Conservation (phyloP, 305 asterid species). For the Fraxinus greggii region DNA sequence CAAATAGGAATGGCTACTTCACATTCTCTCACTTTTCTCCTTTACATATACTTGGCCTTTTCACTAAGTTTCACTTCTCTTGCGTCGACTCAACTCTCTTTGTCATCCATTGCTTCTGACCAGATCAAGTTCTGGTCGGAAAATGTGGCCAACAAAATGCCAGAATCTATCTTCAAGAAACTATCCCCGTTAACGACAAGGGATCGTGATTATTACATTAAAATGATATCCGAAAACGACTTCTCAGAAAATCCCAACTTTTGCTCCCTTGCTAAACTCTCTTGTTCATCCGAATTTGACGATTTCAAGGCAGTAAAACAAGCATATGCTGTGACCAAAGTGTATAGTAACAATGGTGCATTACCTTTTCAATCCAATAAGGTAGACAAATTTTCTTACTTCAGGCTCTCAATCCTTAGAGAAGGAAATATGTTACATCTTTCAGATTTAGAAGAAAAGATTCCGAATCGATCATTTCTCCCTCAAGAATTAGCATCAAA, state of each 20-base stretch:
- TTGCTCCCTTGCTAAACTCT: conserved; percentile 36
- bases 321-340: background rate
- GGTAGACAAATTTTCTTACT: conserved; percentile 29
- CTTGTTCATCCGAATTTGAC: conserved; percentile 12
- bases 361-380: background rate
- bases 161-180: conserved; percentile 28
- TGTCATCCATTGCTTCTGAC: conserved; percentile 22
- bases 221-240: conserved; percentile 7
- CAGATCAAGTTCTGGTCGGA: conserved; percentile 36
- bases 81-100: background rate
- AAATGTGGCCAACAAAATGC: conserved; percentile 35
- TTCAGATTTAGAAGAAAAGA: conserved; percentile 20
- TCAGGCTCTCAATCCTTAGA: conserved; percentile 32
- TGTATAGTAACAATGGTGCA: background rate
- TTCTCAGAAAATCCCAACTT: conserved; percentile 19
- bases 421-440: conserved; percentile 28
- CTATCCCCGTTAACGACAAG: conserved; percentile 28
- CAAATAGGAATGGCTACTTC: background rate
- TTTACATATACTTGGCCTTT: background rate
- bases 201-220: conserved; percentile 18
- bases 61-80: background rate
- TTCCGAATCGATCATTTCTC: conserved; percentile 34
- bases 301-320: background rate
- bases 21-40: background rate
- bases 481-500: conserved; percentile 31